Evolutionary conservation across 106 monocot genomes (phyloP), one percentile per base, ranked within the genome.

Genomic region (Triglochin maritima): DNA sequence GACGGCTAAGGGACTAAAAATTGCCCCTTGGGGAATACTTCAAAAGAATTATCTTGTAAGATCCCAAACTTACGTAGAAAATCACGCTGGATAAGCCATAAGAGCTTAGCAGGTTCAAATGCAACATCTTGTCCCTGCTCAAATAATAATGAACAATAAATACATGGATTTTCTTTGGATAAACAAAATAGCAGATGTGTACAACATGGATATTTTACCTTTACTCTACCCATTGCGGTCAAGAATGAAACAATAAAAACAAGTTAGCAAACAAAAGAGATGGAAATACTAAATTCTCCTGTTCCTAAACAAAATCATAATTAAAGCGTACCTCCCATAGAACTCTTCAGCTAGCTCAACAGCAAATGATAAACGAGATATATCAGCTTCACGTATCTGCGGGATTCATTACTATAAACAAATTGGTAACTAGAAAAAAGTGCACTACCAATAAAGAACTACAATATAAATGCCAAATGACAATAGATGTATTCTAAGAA

Each of bases 261-360:
- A 57, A 69, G 57, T 57, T 69, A 69, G 57, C 13, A 12, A 9
- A 46, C 11, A 16, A 17, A 13, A 46, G 44, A 8, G 29, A 57
- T 14, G 16, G 5, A 58, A 8, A 11, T 5, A 0, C 16, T 58
- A 14, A 29, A 29, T 29, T 29, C 29, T 0, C 29, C 29, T 29
- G 29, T 29, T 29, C 29, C 29, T 29, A 1, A 29, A 29, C 29
- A 29, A 29, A 29, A 29, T 14, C 45, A 6, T 17, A 63, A 64
- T 48, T 47, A 3, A 4, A 70, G 59, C 12, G 49, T 29, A 98
- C 96, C 96, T 91, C 71, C 96, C 91, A 77, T 98, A 98, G 60
- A 96, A 98, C 81, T 98, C 96, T 79, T 91, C 96, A 48, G 96
- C 96, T 81, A 98, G 88, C 79, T 98, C 96, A 67, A 98, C 88